These are phyloP conservation scores for Tolypocladium tropicale DNA, from an alignment of 2,329 filamentous ascomycete species.

Conservation along the genomic window DNA sequence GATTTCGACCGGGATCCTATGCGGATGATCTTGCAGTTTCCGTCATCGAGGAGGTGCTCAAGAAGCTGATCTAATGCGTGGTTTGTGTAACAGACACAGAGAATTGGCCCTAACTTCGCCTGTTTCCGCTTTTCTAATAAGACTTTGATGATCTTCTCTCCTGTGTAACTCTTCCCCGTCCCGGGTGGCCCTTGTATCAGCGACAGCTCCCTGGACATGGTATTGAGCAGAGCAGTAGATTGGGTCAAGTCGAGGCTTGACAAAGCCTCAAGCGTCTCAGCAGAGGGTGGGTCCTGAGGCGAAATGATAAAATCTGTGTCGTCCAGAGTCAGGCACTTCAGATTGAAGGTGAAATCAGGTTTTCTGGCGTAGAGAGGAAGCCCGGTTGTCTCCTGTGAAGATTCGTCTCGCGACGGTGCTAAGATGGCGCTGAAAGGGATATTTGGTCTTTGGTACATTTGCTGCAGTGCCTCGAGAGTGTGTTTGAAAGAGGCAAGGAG, in stretches of 20 bases:
- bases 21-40: conserved; percentile 43
- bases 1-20: conserved; percentile 51
- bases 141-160: conserved; percentile 46
- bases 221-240: conserved; percentile 38
- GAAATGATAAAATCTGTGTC: conserved; percentile 10
- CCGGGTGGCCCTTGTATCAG: conserved; percentile 63
- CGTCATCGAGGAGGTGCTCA: conserved; percentile 43
- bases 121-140: conserved; percentile 32
- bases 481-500: conserved; percentile 47
- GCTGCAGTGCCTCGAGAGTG: conserved; percentile 44
- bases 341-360: conserved; percentile 37
- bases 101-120: conserved; percentile 35
- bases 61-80: conserved; percentile 47
- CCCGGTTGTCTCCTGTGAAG: conserved; percentile 16
- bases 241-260: conserved; percentile 43
- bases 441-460: conserved; percentile 30
- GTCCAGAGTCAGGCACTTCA: conserved; percentile 21
- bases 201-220: conserved; percentile 41
- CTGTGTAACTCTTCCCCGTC: conserved; percentile 56
- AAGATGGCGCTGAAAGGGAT: conserved; percentile 41
- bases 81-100: conserved; percentile 41
- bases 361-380: conserved; percentile 41
- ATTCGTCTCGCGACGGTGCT: conserved; percentile 18
- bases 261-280: conserved; percentile 14
- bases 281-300: conserved; percentile 6